Evolutionary conservation across 768 basidiomycete species (phyloP), one percentile per base, ranked within the genome.

Genomic region (Macrocybe gigantea): DNA sequence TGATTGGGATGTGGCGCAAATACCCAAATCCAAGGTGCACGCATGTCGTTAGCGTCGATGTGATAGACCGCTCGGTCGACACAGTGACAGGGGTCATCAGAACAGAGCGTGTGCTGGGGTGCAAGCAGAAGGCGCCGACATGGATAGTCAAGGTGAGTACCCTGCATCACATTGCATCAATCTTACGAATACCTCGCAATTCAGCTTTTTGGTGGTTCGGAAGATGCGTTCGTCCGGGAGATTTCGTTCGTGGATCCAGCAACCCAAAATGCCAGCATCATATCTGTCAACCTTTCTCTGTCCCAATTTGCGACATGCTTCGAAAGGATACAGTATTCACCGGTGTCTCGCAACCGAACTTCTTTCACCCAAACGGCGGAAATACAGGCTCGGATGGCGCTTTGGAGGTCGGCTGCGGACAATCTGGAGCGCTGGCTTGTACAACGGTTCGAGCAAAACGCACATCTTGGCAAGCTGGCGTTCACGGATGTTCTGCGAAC

Each of bases 271-370:
- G 86, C 88, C 41, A 86, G 86, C 36, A 88, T 92, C 53, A 90
- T 89, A 33, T 93, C 92, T 30, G 85, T 93, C 67, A 97, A 97
- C 70, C 84, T 97, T 44, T 90, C 89, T 9, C 71, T 96, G 30
- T 93, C 92, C n/a, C 91, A 95, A 68, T 93, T 95, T 58, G 87
- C 91, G 53, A 90, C 86, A 35, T 95, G 91, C 62, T 82, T 88
- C 56, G 94, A 97, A 67, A 82, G 80, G 56, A 93, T 97, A 66
- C 82, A 80, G 48, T 97, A 97, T 62, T 73, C 75, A 1, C 94
- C 93, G 1, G 67, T 75, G n/a, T 75, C 79, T 0, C 58, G 70
- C 15, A 68, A 74, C 41, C 74, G 78, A 41, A 96, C 93, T 7
- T 59, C 73, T 30, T 97, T 97, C 63, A 64, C 71, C 5, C 94